Conservation (phyloP, 2,329 filamentous ascomycete species). For the Helotiales sp. region DNA sequence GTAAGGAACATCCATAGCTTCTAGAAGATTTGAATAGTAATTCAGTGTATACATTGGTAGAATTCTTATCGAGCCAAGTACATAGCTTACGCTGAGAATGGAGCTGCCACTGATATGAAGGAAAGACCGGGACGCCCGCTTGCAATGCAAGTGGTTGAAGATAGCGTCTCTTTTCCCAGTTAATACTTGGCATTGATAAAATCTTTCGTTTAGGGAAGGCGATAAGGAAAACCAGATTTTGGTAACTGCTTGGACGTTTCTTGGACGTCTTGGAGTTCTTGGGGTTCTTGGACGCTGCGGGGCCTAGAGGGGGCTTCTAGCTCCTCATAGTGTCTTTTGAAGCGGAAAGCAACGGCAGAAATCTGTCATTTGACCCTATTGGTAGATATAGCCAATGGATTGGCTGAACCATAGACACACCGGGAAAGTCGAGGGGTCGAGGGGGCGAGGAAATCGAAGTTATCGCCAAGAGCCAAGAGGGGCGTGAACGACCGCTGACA, state of each 20-base stretch:
- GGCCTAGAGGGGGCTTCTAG: background rate
- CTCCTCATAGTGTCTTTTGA: background rate
- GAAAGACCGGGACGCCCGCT: background rate
- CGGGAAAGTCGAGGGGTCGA: background rate
- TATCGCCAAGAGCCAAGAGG: constrained; percentile 4
- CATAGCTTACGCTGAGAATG: background rate
- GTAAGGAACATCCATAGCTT: background rate
- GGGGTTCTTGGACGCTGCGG: constrained; percentile 4
- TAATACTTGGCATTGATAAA: background rate
- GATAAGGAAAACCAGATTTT: constrained; percentile 2
- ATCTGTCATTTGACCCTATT: background rate
- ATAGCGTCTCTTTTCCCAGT: background rate
- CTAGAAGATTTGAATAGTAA: constrained; percentile 1
- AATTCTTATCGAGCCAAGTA: constrained; percentile 4
- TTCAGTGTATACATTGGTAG: background rate
- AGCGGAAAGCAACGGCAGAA: background rate
- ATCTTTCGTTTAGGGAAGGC: background rate
- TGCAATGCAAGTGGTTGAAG: background rate
- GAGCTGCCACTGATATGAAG: background rate
- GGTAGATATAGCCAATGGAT: no score
- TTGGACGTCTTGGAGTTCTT: constrained; percentile 6
- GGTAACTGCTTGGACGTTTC: constrained; percentile 6
- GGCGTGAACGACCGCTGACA: background rate
- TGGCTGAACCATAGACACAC: no score
- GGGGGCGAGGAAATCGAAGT: background rate